Conservation (phyloP, 495 filamentous ascomycete species). For the Hypoxylon fragiforme region DNA sequence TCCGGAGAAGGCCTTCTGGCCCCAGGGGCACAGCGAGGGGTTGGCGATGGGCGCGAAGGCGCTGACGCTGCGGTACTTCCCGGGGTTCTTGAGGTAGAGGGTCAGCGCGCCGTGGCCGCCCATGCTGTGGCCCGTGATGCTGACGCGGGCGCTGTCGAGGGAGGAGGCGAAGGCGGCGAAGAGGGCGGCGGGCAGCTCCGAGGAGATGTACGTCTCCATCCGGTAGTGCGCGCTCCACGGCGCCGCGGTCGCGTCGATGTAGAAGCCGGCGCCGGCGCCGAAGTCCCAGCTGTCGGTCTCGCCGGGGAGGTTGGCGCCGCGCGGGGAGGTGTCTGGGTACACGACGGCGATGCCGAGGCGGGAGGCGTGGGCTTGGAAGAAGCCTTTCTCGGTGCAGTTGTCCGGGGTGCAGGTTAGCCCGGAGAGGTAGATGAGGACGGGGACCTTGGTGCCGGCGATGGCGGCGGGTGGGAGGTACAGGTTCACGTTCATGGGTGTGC, state of each 20-base stretch:
- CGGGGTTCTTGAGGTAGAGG: slow-evolving; percentile 86
- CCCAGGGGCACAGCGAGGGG: slow-evolving; percentile 79
- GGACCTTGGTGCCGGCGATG: slow-evolving; percentile 57
- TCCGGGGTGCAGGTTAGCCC: slow-evolving; percentile 94
- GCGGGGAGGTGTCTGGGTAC: slow-evolving; percentile 92
- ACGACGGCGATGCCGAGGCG: slow-evolving; percentile 81
- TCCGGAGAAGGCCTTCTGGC: slow-evolving; percentile 89
- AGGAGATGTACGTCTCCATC: slow-evolving; percentile 89
- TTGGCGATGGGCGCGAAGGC: slow-evolving; percentile 94
- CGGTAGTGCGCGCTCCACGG: slow-evolving; percentile 77
- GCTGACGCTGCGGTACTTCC: slow-evolving; percentile 80
- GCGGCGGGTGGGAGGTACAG: slow-evolving; percentile 71
- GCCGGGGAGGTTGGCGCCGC: slow-evolving; percentile 75
- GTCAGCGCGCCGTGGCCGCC: slow-evolving; percentile 94
- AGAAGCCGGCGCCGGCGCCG: slow-evolving; percentile 88
- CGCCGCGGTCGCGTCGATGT: slow-evolving; percentile 80
- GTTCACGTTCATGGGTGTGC: slow-evolving; percentile 70
- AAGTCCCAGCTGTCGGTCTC: slow-evolving; percentile 90
- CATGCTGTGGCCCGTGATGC: slow-evolving; percentile 93
- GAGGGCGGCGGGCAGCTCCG: slow-evolving; percentile 76
- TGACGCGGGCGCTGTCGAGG: slow-evolving; percentile 68
- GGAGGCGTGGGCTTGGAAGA: slow-evolving; percentile 82
- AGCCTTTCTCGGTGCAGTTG: slow-evolving; percentile 95
- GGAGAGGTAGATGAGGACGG: slow-evolving; percentile 91
- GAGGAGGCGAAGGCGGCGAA: slow-evolving; percentile 64